Percentiles rank a stretch among this genome's conserved stretches.
Conservation (phyloP, 2,329 filamentous ascomycete species). For the Sporothrix curviconia region DNA sequence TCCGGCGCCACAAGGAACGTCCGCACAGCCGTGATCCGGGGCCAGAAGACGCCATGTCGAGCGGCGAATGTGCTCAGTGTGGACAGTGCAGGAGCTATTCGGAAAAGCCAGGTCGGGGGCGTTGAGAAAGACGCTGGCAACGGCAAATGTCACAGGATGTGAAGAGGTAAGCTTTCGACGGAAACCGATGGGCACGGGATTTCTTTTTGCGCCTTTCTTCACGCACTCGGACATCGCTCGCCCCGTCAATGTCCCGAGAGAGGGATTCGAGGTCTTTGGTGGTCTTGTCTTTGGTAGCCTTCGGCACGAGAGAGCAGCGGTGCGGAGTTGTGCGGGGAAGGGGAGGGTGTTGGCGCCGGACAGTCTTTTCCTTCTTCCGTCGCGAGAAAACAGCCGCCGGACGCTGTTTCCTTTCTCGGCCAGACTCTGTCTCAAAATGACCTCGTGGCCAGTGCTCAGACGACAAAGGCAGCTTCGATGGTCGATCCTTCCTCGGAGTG, state of each 20-base stretch:
- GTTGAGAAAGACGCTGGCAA: too few species aligned
- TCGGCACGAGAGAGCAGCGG: too few species aligned
- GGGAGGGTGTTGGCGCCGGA: neutral
- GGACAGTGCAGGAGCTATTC: neutral
- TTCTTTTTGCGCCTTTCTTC: too few species aligned
- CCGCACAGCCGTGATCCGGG: constrained; percentile 11
- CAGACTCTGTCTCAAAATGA: neutral
- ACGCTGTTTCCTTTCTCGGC: constrained; percentile 3
- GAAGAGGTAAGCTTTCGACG: too few species aligned
- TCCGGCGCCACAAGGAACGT: constrained; percentile 13
- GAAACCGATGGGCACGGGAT: too few species aligned
- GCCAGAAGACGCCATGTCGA: neutral
- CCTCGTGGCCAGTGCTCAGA: neutral
- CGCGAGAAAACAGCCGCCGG: neutral
- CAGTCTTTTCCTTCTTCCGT: neutral
- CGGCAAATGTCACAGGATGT: too few species aligned
- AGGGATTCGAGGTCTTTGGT: too few species aligned
- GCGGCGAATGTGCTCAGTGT: too few species aligned
- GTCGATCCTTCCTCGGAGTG: neutral
- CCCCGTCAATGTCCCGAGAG: too few species aligned
- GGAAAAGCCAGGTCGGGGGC: neutral
- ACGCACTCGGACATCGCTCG: too few species aligned
- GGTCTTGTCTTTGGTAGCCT: too few species aligned
- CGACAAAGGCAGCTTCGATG: neutral
- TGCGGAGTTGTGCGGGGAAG: constrained; percentile 6